Evolutionary conservation across 495 filamentous ascomycete species (phyloP), one percentile per base, ranked within the genome.

Genomic region (Clohesyomyces aquaticus): DNA sequence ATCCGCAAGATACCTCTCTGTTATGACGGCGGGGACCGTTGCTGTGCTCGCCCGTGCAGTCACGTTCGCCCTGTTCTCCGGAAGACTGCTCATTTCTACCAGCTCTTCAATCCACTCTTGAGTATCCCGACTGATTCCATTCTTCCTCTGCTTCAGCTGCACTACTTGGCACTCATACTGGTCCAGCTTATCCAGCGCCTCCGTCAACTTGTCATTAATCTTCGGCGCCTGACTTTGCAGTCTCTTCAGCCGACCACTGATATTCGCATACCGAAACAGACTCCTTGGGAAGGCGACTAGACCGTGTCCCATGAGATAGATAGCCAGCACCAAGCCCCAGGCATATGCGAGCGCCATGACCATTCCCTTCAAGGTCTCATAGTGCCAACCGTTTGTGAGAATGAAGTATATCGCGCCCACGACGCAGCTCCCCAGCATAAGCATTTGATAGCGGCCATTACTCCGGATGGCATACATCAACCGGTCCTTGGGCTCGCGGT

Each of bases 281-380:
- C 83, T 82, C 67, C 93, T 83, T 4, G 94, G 94, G 48, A 98
- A 88, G 12, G 94, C 88, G 43, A 98, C 94, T 38, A 98, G 79
- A 10, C 94, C 94, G 68, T 98, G 93, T 6, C 94, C 94, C 94
- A 98, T 97, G 21, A 98, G 81, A 71, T 93, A 96, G 59, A 98
- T 96, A 16, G 91, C 94, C 58, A 97, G 79, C 2, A 91, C 78
- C 67, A 98, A 80, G 63, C 91, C 91, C 88, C 92, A 98, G 66
- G 90, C 88, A 75, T 98, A 97, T 29, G 91, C 92, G 55, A 97
- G 78, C 22, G 94, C 94, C 87, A 98, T 94, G 64, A 94, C 81
- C 26, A 96, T 78, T 45, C 85, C 87, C 77, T 96, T 94, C 68
- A 90, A 77, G 0, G 82, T 83, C 14, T 73, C 78, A 51, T 82